Percentiles rank a stretch among this genome's conserved stretches.
phyloP scores from a whole-genome alignment of 257 asterid species.

The Nicotiana noctiflora region DNA sequence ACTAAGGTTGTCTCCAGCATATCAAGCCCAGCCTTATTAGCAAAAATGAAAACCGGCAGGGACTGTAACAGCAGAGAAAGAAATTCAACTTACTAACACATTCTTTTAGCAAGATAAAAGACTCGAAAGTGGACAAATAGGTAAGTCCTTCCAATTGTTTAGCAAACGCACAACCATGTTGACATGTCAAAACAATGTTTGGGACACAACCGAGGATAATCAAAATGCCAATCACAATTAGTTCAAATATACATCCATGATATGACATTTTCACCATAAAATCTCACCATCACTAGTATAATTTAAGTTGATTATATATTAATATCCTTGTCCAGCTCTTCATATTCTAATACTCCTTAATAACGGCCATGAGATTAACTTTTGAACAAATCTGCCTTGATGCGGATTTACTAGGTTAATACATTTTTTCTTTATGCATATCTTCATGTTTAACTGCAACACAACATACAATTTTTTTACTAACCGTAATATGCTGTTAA shows the following conservation, averaged over 20 bases:
- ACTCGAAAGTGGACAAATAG: background rate
- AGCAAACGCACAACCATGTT: background rate
- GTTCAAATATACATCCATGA: background rate
- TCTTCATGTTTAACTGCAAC: background rate
- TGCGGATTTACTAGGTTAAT: background rate
- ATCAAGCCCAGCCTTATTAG: conserved; percentile 92
- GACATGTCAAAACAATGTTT: background rate
- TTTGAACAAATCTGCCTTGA: no score
- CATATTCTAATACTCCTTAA: no score
- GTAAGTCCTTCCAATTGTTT: background rate
- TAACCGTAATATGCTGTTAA: background rate
- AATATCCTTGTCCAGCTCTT: background rate
- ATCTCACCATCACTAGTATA: no score
- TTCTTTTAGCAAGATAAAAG: background rate
- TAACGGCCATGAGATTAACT: background rate
- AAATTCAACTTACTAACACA: background rate
- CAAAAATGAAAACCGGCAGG: conserved; percentile 71
- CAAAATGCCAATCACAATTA: background rate
- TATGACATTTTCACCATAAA: background rate
- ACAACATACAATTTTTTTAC: background rate
- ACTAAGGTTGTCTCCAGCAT: conserved; percentile 94
- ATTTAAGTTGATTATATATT: no score
- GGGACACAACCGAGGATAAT: background rate
- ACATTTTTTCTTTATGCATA: background rate
- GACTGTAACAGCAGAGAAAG: conserved; percentile 41